Evolutionary conservation across 441 rosid species (phyloP), one percentile per base, ranked within the genome.

Genomic region (Biscutella laevigata): DNA sequence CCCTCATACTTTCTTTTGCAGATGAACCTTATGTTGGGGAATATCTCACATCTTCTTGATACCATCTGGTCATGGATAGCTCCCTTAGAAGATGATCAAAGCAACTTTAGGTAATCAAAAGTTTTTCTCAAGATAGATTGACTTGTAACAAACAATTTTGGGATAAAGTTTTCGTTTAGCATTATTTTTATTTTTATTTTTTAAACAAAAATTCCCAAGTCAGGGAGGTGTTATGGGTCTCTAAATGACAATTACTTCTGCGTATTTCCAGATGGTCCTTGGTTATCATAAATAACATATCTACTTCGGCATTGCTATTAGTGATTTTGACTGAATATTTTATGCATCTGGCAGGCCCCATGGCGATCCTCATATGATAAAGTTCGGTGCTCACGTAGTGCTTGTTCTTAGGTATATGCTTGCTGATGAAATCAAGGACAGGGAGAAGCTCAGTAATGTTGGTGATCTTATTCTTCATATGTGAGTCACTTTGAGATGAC

Each of bases 1-100:
- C 52, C 38, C 71, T 53, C 46, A 61, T 27, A 17, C 52, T 39
- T 63, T 72, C 26, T 46, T 64, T 57, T 62, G 52, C 77, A 94
- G 99, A 88, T 88, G 97, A 83, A 76, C 75, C 95, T 94, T 59
- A 88, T 94, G 99, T 71, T 77, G 69, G 97, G 95, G 53, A 67
- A 94, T 65, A 81, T 94, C 62, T 86, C 95, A 27, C 83, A 78
- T 63, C 85, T 89, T 57, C 79, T 92, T 71, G 95, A 92, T 74
- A 69, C 78, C 71, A 74, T 92, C 56, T 92, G 97, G 99, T 86
- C 81, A 53, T 92, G 99, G 99, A 77, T 92, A 72, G 84, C 97
- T 16, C 95, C 99, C 59, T 74, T 84, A 61, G 99, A 83, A 71
- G 97, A 88, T 70, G 86, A 81, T 69, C 79, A 77, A 53, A 78